These are phyloP conservation scores for Saitozyma sp. DNA, from an alignment of 768 basidiomycete genomes.

Conservation along the genomic window DNA sequence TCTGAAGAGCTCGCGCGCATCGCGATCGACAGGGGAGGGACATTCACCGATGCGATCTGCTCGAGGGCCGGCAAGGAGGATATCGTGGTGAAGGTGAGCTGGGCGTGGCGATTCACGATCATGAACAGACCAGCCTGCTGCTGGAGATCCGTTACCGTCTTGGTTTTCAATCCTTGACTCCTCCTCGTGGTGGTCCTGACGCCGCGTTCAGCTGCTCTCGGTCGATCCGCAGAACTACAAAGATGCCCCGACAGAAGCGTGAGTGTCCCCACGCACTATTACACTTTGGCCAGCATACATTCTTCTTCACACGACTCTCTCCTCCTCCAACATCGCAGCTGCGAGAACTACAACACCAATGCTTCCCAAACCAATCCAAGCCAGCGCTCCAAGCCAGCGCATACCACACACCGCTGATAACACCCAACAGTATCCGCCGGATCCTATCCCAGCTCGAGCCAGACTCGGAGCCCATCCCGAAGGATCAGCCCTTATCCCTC, in stretches of 20 bases:
- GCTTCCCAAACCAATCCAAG: too few species aligned
- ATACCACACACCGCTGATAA: too few species aligned
- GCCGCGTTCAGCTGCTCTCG: slow-evolving; percentile 7
- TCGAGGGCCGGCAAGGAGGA: slow-evolving; percentile 20
- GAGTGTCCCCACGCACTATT: slow-evolving; percentile 18
- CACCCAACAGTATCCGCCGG: slow-evolving; percentile 12
- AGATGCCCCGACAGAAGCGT: slow-evolving; percentile 21
- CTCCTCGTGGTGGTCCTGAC: background rate
- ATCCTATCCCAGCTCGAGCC: slow-evolving; percentile 16
- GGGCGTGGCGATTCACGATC: background rate
- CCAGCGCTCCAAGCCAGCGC: too few species aligned
- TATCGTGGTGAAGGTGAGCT: slow-evolving; percentile 26
- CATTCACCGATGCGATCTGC: slow-evolving; percentile 58
- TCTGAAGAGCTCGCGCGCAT: slow-evolving; percentile 12
- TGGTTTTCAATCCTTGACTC: slow-evolving; percentile 1
- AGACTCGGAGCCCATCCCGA: slow-evolving; percentile 34
- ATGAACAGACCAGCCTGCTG: background rate
- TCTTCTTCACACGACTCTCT: too few species aligned
- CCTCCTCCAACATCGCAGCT: too few species aligned
- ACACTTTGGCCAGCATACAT: slow-evolving; percentile 23
- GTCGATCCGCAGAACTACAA: slow-evolving; percentile 13
- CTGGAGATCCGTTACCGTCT: slow-evolving; percentile 53
- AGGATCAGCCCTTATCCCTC: slow-evolving; percentile 36
- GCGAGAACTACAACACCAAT: too few species aligned
- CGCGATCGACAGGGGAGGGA: slow-evolving; percentile 63